Conservation (phyloP, 2,329 filamentous ascomycete genomes). For the Knufia fluminis region DNA sequence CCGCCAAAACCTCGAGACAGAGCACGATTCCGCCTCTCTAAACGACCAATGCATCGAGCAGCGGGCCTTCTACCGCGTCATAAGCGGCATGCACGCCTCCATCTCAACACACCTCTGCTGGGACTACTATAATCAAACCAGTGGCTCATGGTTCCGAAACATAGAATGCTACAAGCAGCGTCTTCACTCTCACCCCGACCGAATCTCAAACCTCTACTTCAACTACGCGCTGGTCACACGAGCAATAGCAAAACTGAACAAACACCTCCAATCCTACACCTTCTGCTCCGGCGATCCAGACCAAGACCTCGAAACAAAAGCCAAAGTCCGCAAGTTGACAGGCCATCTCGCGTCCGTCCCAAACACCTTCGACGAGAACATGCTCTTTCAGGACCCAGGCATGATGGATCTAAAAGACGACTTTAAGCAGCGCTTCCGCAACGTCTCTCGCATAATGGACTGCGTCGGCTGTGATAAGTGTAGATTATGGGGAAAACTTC, state of each 20-base stretch:
- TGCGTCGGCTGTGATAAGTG: constrained; percentile 99
- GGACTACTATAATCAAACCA: constrained; percentile 92
- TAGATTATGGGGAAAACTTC: constrained; percentile 92
- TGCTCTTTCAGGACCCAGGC: constrained; percentile 73
- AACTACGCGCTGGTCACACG: constrained; percentile 95
- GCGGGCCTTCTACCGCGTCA: constrained; percentile 91
- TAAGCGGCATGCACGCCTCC: constrained; percentile 96
- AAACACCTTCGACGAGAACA: constrained; percentile 83
- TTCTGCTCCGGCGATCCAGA: constrained; percentile 81
- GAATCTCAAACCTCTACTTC: constrained; percentile 96
- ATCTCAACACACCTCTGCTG: constrained; percentile 95
- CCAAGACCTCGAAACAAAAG: constrained; percentile 70
- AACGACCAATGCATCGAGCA: constrained; percentile 96
- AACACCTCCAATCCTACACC: constrained; percentile 71
- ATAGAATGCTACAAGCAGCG: constrained; percentile 77
- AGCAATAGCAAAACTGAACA: constrained; percentile 80
- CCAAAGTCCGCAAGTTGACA: constrained; percentile 70
- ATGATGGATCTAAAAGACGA: constrained; percentile 80
- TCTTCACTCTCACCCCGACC: constrained; percentile 76
- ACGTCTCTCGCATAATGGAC: constrained; percentile 94
- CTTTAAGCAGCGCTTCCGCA: constrained; percentile 93
- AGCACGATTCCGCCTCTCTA: constrained; percentile 51
- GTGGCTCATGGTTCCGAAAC: constrained; percentile 87
- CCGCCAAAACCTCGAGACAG: constrained; percentile 45
- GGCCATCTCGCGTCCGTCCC: constrained; percentile 56